Evolutionary conservation across 2,329 filamentous ascomycete species (phyloP), one percentile per base, ranked within the genome.

Genomic region (Venturia aucupariae): DNA sequence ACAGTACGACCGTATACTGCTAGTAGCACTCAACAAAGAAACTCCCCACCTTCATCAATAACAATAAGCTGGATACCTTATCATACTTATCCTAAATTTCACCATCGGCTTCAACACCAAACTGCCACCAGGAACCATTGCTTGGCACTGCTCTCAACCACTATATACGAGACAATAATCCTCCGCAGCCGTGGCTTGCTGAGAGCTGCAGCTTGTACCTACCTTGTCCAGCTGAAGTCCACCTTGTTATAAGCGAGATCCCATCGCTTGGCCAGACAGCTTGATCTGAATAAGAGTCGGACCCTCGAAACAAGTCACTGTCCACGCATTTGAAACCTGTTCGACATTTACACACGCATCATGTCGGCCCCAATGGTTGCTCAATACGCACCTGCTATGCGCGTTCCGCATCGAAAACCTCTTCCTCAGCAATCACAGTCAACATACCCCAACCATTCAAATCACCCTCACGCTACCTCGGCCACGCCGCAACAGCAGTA

Each of bases 361-460:
- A 62, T 62, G 60, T 62, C 60, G 41, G 42, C 60, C 7, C 60
- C 60, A 11, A 62, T 62, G 42, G 42, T 62, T 2, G 60, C 38
- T 8, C 42, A 61, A 15, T 35, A 57, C 51, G 27, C 51, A 35
- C 17, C 51, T 35, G 51, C 51, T 30, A 11, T 27, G 24, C n/a
- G 41, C 22, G 32, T 62, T 41, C 46, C 62, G 8, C 62, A 63
- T 42, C 62, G 62, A 32, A 63, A 63, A 24, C 62, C 62, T 19
- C 62, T 63, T 6, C 62, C 62, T 41, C 41, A 41, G 27, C 46
- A 38, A 35, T 41, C 38, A 15, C 46, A 38, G 22, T 13, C n/a
- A 2, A 32, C 17, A 10, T 42, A 62, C 44, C 60, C 42, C 27
- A 22, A 10, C 60, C 60, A 44, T 15, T 15, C 60, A 24, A 17